Conservation (phyloP, 2,329 filamentous ascomycete species). For the Ophiognomonia clavigignenti-juglandacearum region DNA sequence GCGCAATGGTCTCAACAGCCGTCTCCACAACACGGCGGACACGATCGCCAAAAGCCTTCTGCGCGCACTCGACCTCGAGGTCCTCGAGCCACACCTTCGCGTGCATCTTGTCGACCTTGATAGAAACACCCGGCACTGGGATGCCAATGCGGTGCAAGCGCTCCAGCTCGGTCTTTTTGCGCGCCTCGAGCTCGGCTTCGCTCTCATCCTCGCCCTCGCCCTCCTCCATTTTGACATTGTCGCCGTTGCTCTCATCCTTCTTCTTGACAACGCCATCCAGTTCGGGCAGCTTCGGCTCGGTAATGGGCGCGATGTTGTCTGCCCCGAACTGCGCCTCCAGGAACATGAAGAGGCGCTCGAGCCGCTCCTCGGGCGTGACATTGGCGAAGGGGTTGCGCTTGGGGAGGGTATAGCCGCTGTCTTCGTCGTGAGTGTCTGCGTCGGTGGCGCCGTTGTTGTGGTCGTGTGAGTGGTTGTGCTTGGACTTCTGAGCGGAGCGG, state of each 20-base stretch:
- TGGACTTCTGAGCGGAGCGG: slow-evolving; percentile 47
- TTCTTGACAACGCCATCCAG: slow-evolving; percentile 32
- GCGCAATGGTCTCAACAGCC: slow-evolving; percentile 80
- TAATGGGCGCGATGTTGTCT: slow-evolving; percentile 75
- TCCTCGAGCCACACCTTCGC: slow-evolving; percentile 91
- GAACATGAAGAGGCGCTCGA: slow-evolving; percentile 88
- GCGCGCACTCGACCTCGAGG: slow-evolving; percentile 81
- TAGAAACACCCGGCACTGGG: slow-evolving; percentile 81
- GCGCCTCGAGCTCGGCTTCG: slow-evolving; percentile 47
- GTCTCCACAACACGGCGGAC: slow-evolving; percentile 87
- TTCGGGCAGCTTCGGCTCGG: slow-evolving; percentile 52
- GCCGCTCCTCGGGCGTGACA: slow-evolving; percentile 67
- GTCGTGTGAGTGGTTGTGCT: slow-evolving; percentile 43
- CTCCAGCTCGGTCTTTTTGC: slow-evolving; percentile 65
- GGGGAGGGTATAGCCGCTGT: slow-evolving; percentile 38
- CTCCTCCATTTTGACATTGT: slow-evolving; percentile 25
- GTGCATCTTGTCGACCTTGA: slow-evolving; percentile 81
- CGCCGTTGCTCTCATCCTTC: slow-evolving; percentile 32
- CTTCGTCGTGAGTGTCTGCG: no score
- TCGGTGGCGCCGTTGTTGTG: slow-evolving; percentile 12
- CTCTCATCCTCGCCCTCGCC: slow-evolving; percentile 30
- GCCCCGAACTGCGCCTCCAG: slow-evolving; percentile 93
- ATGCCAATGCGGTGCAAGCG: slow-evolving; percentile 80
- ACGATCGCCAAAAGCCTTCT: slow-evolving; percentile 73
- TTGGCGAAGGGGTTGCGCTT: slow-evolving; percentile 69